Evolutionary conservation across 129 eudicot genomes (phyloP).

Genomic region (Mikania micrantha): DNA sequence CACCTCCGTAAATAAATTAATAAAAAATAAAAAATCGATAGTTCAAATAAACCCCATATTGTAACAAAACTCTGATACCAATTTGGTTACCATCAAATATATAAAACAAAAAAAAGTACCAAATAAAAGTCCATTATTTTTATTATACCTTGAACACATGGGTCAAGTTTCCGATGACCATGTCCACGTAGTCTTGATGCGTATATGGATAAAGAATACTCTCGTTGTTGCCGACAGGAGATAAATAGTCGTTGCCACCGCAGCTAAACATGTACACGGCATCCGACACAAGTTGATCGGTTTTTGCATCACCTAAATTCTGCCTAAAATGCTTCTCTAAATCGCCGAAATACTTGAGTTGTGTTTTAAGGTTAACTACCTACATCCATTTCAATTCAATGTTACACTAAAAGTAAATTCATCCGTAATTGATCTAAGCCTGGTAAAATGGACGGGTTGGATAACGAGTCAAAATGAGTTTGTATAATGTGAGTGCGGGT

Average conservation of each 20-base stretch:
- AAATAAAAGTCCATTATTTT: too few relatives aligned
- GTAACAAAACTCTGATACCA: too few relatives aligned
- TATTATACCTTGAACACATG: slow-evolving; percentile 16
- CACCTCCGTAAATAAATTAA: too few relatives aligned
- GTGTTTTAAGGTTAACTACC: slow-evolving; percentile 27
- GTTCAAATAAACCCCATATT: too few relatives aligned
- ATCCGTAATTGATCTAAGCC: too few relatives aligned
- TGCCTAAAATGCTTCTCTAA: slow-evolving; percentile 1
- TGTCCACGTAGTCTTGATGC: background rate
- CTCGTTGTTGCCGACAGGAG: background rate
- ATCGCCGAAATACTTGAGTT: slow-evolving; percentile 11
- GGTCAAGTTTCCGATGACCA: slow-evolving; percentile 26
- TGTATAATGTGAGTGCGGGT: too few relatives aligned
- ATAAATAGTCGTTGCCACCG: slow-evolving; percentile 22
- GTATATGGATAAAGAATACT: background rate
- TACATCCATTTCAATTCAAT: background rate
- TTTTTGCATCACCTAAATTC: slow-evolving; percentile 17
- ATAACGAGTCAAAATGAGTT: too few relatives aligned
- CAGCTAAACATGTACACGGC: slow-evolving; percentile 25
- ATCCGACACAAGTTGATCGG: slow-evolving; percentile 2
- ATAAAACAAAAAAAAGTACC: too few relatives aligned
- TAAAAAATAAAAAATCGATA: too few relatives aligned
- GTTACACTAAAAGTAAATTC: too few relatives aligned
- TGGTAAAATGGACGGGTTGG: too few relatives aligned
- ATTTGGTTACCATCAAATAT: too few relatives aligned